Conservation (phyloP, 2,329 filamentous ascomycete species). For the Seiridium cupressi region DNA sequence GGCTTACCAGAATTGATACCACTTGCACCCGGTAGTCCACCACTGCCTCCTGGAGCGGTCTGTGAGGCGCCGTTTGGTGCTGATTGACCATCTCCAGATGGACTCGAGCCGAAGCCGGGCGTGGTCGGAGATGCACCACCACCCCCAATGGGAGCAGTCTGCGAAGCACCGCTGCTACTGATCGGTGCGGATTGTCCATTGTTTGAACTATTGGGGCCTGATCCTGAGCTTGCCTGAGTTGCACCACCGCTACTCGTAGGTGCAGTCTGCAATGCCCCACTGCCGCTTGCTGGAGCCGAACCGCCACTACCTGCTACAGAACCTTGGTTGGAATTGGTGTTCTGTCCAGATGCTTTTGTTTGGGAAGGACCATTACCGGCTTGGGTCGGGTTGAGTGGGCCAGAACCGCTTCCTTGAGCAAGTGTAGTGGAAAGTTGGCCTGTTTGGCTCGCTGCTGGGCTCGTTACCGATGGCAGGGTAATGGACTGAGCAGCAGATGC, state of each 20-base stretch:
- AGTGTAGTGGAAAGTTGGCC: background rate
- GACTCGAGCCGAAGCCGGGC: background rate
- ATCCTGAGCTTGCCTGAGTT: background rate
- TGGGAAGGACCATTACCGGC: background rate
- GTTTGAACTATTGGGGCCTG: background rate
- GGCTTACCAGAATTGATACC: background rate
- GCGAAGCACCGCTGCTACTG: background rate
- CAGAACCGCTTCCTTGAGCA: background rate
- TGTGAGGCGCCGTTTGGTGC: background rate
- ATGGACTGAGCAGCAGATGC: constrained; percentile 1
- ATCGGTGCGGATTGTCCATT: background rate
- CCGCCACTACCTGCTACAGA: background rate
- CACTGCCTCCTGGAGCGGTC: background rate
- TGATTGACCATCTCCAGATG: background rate
- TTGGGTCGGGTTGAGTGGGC: background rate
- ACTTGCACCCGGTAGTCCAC: background rate
- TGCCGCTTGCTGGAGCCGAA: background rate
- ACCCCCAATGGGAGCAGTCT: background rate
- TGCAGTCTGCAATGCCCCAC: background rate
- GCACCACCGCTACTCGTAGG: background rate
- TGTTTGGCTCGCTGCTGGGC: background rate
- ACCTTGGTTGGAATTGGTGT: too few relatives aligned
- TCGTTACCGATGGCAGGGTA: background rate
- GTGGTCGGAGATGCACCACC: background rate
- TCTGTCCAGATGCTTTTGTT: background rate